Base-by-base conservation (phyloP, 768 basidiomycete species). In the Termitomyces sp. region DNA sequence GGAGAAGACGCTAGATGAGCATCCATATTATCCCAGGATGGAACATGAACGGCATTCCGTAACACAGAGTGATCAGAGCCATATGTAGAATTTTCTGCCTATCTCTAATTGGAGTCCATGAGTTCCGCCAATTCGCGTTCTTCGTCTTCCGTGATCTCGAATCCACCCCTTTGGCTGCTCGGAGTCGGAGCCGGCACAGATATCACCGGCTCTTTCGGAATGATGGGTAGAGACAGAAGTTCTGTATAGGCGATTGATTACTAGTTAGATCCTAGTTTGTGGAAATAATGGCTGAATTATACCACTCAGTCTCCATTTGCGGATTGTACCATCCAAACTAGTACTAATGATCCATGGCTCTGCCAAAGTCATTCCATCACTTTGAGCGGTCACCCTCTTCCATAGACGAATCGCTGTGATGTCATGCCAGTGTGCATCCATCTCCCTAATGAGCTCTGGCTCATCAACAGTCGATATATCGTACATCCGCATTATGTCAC, bases 391-490 rank as follows among this genome's bases (percentile, higher is more conserved):
- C 53, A 68, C 74, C 30, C 85, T 78, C 62, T 80, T 71, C 93
- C 94, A 97, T 11, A 87, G 72, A 30, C 79, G 78, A 51, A 98
- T 71, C 5, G 80, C 83, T 4, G 83, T 89, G 15, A 98, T 85
- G 63, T 97, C 92, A 62, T 92, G 92, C 83, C 87, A 92, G 66
- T 98, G 96, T 6, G 83, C 94, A 62, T 97, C 91, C 11, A 91
- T 71, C 63, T 85, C 83, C 28, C 78, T 75, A n/a, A 94, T 68
- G 30, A 91, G 70, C 57, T 89, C 88, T 1, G 85, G 85, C 61
- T 86, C 84, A 26, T 84, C 78, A 23, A 78, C 73, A 1, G 78
- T 74, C 1, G 89, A 87, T 35, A 94, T 71, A 66, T 97, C 91
- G 63, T 85, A 98, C 23, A 89, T 73, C 31, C 89, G 80, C 54